Evolutionary conservation across 1,139 yeast species (phyloP).

Genomic region (Meyerozyma smithsonii): DNA sequence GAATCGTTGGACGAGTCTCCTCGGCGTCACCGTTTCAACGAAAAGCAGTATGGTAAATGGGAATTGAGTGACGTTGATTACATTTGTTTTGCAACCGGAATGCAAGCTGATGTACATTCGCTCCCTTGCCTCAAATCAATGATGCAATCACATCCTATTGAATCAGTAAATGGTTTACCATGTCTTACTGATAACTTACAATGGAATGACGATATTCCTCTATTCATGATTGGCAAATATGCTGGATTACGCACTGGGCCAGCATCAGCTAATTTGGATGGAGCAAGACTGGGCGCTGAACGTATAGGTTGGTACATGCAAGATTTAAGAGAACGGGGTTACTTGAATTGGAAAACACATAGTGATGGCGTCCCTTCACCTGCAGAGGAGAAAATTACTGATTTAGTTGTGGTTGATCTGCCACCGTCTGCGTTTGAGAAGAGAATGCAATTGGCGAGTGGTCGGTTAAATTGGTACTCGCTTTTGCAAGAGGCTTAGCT

Average conservation of each 20-base stretch:
- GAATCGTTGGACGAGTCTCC: constrained; percentile 12
- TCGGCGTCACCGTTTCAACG: constrained; percentile 7
- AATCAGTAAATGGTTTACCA: constrained; percentile 34
- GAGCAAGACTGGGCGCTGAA: constrained; percentile 46
- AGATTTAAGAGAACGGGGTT: constrained; percentile 20
- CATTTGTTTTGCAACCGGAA: constrained; percentile 43
- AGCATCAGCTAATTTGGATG: constrained; percentile 46
- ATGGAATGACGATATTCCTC: constrained; percentile 36
- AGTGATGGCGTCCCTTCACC: constrained; percentile 4
- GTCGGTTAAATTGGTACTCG: constrained; percentile 30
- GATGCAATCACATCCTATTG: constrained; percentile 23
- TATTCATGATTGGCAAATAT: constrained; percentile 41
- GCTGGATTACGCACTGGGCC: constrained; percentile 45
- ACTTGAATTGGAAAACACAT: constrained; percentile 19
- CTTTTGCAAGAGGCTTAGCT: constrained; percentile 13
- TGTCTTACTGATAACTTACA: constrained; percentile 43
- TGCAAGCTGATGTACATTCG: constrained; percentile 25
- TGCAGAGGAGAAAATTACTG: constrained; percentile 6
- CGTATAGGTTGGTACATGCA: constrained; percentile 39
- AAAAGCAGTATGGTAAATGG: constrained; percentile 4
- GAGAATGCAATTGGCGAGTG: constrained; percentile 24
- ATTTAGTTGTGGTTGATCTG: constrained; percentile 2
- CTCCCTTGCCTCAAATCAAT: constrained; percentile 27
- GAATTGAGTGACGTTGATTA: constrained; percentile 23
- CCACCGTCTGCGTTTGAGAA: constrained; percentile 15